Percentiles rank a stretch among this genome's conserved stretches.
phyloP scores from a whole-genome alignment of 768 basidiomycete species.

The Tricholoma hemisulphureum region DNA sequence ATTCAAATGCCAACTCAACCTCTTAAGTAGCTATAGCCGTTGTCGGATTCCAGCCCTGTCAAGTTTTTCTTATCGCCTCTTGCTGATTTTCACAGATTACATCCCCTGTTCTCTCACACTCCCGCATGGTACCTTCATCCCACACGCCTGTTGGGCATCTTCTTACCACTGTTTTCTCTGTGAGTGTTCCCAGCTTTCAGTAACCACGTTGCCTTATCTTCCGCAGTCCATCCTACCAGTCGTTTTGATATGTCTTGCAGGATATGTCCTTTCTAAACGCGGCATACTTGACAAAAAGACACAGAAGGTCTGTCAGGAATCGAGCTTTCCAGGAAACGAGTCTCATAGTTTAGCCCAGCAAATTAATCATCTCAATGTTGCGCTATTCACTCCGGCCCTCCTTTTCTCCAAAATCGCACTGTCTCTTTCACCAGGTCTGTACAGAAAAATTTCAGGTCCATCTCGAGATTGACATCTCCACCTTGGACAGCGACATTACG shows the following conservation, averaged over 20 bases:
- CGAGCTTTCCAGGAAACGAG: background rate
- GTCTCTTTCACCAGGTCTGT: conserved; percentile 73
- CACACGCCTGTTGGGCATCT: conserved; percentile 41
- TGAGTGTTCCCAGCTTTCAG: conserved; percentile 24
- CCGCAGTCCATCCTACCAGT: conserved; percentile 87
- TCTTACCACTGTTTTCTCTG: conserved; percentile 58
- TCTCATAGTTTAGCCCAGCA: conserved; percentile 40
- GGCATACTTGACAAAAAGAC: conserved; percentile 88
- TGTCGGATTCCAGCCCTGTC: no score
- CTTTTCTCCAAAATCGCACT: conserved; percentile 96
- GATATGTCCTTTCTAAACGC: conserved; percentile 73
- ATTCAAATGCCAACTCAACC: no score
- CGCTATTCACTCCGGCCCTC: conserved; percentile 84
- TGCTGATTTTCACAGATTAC: no score
- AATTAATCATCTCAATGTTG: conserved; percentile 81
- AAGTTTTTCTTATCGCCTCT: background rate
- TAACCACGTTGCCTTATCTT: background rate
- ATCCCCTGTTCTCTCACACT: background rate
- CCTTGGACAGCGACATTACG: conserved; percentile 59
- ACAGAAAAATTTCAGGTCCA: background rate
- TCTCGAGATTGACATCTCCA: background rate
- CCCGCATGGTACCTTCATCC: conserved; percentile 3
- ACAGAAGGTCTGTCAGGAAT: conserved; percentile 62
- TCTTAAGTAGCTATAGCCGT: no score
- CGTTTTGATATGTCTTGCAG: conserved; percentile 80